Conservation (phyloP, 495 filamentous ascomycete species). For the Trichoderma reesei region DNA sequence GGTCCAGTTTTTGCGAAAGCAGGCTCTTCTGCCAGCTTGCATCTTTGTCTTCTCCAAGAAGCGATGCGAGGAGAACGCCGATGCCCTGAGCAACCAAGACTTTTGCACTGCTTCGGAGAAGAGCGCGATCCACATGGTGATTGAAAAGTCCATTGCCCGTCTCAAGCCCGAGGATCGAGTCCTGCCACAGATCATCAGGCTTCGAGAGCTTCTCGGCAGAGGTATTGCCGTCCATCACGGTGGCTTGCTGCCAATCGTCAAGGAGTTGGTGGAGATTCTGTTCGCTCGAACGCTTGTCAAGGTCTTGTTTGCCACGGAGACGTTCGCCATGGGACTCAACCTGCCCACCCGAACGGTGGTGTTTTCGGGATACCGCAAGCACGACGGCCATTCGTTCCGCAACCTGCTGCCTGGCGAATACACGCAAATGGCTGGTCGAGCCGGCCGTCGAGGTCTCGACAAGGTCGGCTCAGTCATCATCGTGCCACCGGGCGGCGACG, state of each 20-base stretch:
- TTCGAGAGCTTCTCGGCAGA: conserved; percentile 75
- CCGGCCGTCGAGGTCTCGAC: conserved; percentile 86
- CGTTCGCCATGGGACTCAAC: conserved; percentile 97
- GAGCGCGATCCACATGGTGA: conserved; percentile 93
- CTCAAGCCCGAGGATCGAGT: conserved; percentile 82
- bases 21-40: conserved; percentile 78
- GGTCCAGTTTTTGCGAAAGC: conserved; percentile 80
- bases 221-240: conserved; percentile 97
- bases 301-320: conserved; percentile 94
- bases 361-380: conserved; percentile 94
- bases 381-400: conserved; percentile 83
- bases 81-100: conserved; percentile 88
- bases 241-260: conserved; percentile 89
- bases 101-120: conserved; percentile 88
- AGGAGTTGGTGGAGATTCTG: conserved; percentile 94
- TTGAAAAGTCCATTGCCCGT: conserved; percentile 89
- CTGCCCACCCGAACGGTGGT: conserved; percentile 92
- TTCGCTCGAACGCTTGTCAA: conserved; percentile 94
- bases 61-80: conserved; percentile 91
- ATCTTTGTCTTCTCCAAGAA: conserved; percentile 99
- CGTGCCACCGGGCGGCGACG: conserved; percentile 67
- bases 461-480: conserved; percentile 90
- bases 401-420: conserved; percentile 93
- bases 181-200: conserved; percentile 79
- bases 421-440: conserved; percentile 96